These are phyloP conservation scores for Pyronema omphalodes DNA, from an alignment of 495 filamentous ascomycete genomes.

Conservation along the genomic window DNA sequence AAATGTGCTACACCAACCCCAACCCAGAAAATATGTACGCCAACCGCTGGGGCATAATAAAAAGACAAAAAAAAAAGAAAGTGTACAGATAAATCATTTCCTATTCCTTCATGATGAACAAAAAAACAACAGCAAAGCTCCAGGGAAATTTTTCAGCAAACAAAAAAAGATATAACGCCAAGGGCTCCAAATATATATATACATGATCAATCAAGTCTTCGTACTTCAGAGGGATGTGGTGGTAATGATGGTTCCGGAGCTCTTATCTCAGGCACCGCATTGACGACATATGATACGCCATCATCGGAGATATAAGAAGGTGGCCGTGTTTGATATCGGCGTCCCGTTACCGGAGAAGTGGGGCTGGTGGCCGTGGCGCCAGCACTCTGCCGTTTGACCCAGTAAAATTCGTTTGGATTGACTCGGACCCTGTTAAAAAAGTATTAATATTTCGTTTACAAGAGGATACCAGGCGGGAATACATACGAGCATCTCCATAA, in stretches of 20 bases:
- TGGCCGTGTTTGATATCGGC: conserved; percentile 30
- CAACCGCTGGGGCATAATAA: too few relatives aligned
- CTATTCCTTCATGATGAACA: too few relatives aligned
- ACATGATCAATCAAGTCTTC: background rate
- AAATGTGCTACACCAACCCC: too few relatives aligned
- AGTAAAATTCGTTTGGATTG: conserved; percentile 63
- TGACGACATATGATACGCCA: conserved; percentile 48
- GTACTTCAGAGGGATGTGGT: conserved; percentile 29
- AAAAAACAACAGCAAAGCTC: too few relatives aligned
- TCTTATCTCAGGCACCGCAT: conserved; percentile 37
- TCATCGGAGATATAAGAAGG: conserved; percentile 57
- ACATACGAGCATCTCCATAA: conserved; percentile 60
- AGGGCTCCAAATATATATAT: background rate
- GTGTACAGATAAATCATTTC: too few relatives aligned
- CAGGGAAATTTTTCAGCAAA: too few relatives aligned
- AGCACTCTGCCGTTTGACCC: conserved; percentile 39
- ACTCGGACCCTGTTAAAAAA: conserved; percentile 31
- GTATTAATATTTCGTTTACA: conserved; percentile 23
- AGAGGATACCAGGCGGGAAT: background rate
- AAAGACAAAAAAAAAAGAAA: too few relatives aligned
- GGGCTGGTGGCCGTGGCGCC: conserved; percentile 15
- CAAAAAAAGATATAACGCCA: too few relatives aligned
- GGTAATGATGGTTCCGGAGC: conserved; percentile 28
- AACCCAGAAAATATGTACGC: too few relatives aligned
- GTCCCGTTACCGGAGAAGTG: conserved; percentile 12